Percentiles rank a stretch among this genome's conserved stretches.
These are phyloP conservation scores for Petasospora fabianii DNA, from an alignment of 1,139 yeast species.

Conservation along the genomic window DNA sequence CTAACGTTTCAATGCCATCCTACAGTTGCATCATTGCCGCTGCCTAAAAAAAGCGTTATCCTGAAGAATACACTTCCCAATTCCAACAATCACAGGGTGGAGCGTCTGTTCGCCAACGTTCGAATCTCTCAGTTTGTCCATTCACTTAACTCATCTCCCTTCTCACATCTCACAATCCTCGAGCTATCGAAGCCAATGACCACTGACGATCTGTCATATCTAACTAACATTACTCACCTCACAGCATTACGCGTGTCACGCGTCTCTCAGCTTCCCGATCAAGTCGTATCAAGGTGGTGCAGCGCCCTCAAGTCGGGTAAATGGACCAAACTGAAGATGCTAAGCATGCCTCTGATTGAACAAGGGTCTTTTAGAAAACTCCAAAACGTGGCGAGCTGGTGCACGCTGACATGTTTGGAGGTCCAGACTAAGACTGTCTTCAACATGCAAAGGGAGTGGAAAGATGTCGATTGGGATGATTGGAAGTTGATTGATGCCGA, in stretches of 20 bases:
- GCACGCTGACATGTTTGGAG: slow-evolving; percentile 20
- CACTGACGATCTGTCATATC: slow-evolving; percentile 17
- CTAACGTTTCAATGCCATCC: slow-evolving; percentile 26
- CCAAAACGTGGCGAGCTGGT: slow-evolving; percentile 14
- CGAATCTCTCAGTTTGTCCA: slow-evolving; percentile 14
- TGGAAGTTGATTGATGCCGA: slow-evolving; percentile 17
- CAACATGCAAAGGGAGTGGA: slow-evolving; percentile 19
- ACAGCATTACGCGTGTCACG: slow-evolving; percentile 18
- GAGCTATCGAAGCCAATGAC: slow-evolving; percentile 18
- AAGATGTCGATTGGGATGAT: slow-evolving; percentile 11
- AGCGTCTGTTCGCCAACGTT: slow-evolving; percentile 24
- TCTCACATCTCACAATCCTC: slow-evolving; percentile 17
- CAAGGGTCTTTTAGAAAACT: slow-evolving; percentile 17
- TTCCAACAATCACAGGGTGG: slow-evolving; percentile 23
- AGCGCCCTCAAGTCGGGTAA: slow-evolving; percentile 18
- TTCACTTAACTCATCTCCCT: slow-evolving; percentile 14
- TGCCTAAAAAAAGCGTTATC: slow-evolving; percentile 15
- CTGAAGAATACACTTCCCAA: slow-evolving; percentile 13
- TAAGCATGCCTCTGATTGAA: slow-evolving; percentile 19
- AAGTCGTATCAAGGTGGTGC: slow-evolving; percentile 22
- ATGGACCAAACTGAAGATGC: slow-evolving; percentile 22
- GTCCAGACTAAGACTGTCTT: slow-evolving; percentile 9
- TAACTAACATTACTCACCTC: slow-evolving; percentile 19
- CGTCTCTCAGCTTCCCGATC: slow-evolving; percentile 14
- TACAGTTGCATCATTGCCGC: slow-evolving; percentile 9